Percentiles rank a stretch among this genome's conserved stretches.
Conservation (phyloP, 2,329 filamentous ascomycete genomes). For the Venturia asperata region DNA sequence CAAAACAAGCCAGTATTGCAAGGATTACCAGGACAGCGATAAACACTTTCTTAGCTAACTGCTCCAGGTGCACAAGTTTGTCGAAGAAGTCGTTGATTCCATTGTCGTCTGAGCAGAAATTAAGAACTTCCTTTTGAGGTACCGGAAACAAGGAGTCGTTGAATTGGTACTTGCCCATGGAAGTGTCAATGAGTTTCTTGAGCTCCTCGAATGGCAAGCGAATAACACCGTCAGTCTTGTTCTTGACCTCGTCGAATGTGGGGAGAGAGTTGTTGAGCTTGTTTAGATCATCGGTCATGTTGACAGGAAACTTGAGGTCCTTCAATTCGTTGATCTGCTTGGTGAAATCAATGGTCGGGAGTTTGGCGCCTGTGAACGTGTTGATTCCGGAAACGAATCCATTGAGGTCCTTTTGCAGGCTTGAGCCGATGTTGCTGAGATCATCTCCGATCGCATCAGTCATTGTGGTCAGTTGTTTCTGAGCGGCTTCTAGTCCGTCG, state of each 20-base stretch:
- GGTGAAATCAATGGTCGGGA: slow-evolving; percentile 58
- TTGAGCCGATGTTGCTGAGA: slow-evolving; percentile 38
- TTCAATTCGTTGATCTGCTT: slow-evolving; percentile 59
- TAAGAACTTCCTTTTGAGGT: slow-evolving; percentile 71
- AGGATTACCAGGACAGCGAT: slow-evolving; percentile 65
- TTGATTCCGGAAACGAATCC: slow-evolving; percentile 36
- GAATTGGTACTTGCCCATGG: slow-evolving; percentile 67
- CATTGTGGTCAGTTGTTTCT: slow-evolving; percentile 54
- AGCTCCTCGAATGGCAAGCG: slow-evolving; percentile 74
- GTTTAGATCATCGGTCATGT: slow-evolving; percentile 61
- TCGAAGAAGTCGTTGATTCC: slow-evolving; percentile 79
- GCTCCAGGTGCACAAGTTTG: slow-evolving; percentile 58
- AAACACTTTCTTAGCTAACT: slow-evolving; percentile 64
- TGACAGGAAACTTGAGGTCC: slow-evolving; percentile 59
- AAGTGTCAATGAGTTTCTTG: slow-evolving; percentile 63
- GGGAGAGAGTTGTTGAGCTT: slow-evolving; percentile 74
- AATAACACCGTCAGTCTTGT: slow-evolving; percentile 69
- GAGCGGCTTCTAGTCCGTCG: slow-evolving; percentile 53
- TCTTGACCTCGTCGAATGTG: slow-evolving; percentile 74
- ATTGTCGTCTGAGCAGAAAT: slow-evolving; percentile 82
- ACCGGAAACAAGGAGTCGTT: slow-evolving; percentile 72
- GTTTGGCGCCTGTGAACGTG: slow-evolving; percentile 34
- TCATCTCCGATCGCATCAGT: slow-evolving; percentile 51
- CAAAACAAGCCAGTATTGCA: slow-evolving; percentile 65
- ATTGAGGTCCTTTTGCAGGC: slow-evolving; percentile 38